Evolutionary conservation across 164 flowering plant genomes (phyloP).

Genomic region (Chimonanthus praecox): DNA sequence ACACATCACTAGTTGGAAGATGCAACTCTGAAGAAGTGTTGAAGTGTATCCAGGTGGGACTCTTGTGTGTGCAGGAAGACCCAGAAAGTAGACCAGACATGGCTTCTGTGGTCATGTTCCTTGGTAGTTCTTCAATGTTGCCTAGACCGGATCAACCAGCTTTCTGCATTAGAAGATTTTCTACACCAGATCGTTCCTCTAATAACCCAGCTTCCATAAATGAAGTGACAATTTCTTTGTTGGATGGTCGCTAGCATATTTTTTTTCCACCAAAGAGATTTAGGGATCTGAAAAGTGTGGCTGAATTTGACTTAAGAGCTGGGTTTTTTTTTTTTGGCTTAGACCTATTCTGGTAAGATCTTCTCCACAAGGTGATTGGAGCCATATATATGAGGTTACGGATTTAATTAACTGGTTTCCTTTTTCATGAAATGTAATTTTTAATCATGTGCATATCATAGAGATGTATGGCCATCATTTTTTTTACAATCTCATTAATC

Average conservation of each 20-base stretch:
- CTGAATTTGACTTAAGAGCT: too few species aligned
- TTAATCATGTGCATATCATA: too few species aligned
- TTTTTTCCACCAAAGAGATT: not conserved
- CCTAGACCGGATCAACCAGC: slow-evolving; percentile 16
- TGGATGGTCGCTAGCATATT: slow-evolving; percentile 4
- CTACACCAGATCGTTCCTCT: not conserved
- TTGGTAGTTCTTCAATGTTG: slow-evolving; percentile 11
- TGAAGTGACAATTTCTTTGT: slow-evolving; percentile 1
- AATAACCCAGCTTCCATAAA: not conserved
- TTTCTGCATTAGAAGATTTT: not conserved
- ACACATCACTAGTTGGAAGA: slow-evolving; percentile 13
- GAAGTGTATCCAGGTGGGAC: slow-evolving; percentile 24
- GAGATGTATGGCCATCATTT: too few species aligned
- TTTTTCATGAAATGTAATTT: too few species aligned
- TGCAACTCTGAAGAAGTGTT: slow-evolving; percentile 5
- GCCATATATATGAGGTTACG: too few species aligned
- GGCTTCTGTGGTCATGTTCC: slow-evolving; percentile 19
- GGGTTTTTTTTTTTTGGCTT: too few species aligned
- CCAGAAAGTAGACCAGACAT: slow-evolving; percentile 19
- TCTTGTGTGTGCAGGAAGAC: slow-evolving; percentile 26
- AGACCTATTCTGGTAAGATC: too few species aligned
- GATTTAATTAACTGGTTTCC: too few species aligned
- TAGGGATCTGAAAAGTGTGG: too few species aligned
- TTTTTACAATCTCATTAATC: too few species aligned
- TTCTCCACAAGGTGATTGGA: too few species aligned